Conservation (phyloP, 2,329 filamentous ascomycete species). For the Botrytis fabae region DNA sequence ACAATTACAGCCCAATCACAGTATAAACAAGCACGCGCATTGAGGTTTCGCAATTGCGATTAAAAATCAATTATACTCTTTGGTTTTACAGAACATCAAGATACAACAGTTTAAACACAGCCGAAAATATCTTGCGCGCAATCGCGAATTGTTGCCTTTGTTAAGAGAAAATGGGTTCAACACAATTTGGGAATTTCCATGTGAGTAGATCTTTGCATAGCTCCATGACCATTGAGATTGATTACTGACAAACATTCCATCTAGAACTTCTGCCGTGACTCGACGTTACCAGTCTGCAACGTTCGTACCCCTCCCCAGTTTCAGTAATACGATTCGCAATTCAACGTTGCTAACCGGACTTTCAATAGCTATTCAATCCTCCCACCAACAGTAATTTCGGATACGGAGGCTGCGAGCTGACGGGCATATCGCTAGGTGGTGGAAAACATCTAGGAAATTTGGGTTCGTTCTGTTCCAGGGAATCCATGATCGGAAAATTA, state of each 20-base stretch:
- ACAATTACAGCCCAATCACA: background rate
- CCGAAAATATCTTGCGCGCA: background rate
- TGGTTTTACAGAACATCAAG: conserved; percentile 8
- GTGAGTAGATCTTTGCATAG: conserved; percentile 40
- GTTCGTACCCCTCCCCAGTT: conserved; percentile 52
- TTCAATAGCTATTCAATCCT: conserved; percentile 60
- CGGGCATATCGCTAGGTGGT: conserved; percentile 70
- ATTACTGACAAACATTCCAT: conserved; percentile 28
- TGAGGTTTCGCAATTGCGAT: conserved; percentile 16
- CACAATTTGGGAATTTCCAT: conserved; percentile 59
- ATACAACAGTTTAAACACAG: conserved; percentile 14
- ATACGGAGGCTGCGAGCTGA: conserved; percentile 68
- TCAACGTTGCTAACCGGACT: conserved; percentile 26
- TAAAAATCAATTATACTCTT: conserved; percentile 19
- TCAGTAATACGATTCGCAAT: conserved; percentile 16
- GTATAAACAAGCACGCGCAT: conserved; percentile 19
- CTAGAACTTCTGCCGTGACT: conserved; percentile 80
- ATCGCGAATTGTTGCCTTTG: conserved; percentile 13
- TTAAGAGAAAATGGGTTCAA: conserved; percentile 33
- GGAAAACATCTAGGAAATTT: conserved; percentile 75
- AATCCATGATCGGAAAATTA: conserved; percentile 8
- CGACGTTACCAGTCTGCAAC: conserved; percentile 81
- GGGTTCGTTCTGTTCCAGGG: conserved; percentile 57
- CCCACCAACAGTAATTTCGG: conserved; percentile 32
- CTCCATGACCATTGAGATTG: conserved; percentile 21